Evolutionary conservation across 2,329 filamentous ascomycete genomes (phyloP).

Genomic region (Orbilia quercus): DNA sequence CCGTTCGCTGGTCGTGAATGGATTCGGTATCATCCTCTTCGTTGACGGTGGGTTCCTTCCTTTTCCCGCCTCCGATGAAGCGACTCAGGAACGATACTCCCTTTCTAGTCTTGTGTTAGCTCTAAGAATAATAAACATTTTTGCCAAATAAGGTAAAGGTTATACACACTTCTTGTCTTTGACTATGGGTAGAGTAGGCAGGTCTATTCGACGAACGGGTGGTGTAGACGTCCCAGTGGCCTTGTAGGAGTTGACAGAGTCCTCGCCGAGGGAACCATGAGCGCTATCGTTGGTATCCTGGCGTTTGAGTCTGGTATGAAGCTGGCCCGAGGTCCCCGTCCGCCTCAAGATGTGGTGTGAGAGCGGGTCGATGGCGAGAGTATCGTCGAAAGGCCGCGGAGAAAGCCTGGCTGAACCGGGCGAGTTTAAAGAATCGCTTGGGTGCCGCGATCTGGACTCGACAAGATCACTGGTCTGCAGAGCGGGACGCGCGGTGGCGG

Average conservation of each 20-base stretch:
- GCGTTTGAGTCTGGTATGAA: slow-evolving; percentile 36
- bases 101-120: slow-evolving; percentile 70
- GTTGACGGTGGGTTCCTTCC: slow-evolving; percentile 68
- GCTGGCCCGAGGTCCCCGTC: slow-evolving; percentile 36
- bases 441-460: slow-evolving; percentile 33
- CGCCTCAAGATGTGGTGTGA: slow-evolving; percentile 45
- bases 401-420: slow-evolving; percentile 31
- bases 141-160: slow-evolving; percentile 11
- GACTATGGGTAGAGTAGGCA: slow-evolving; percentile 23
- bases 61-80: slow-evolving; percentile 79
- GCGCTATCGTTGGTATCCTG: slow-evolving; percentile 52
- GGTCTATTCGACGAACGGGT: slow-evolving; percentile 33
- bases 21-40: slow-evolving; percentile 72
- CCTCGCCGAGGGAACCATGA: slow-evolving; percentile 47
- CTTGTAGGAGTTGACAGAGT: slow-evolving; percentile 40
- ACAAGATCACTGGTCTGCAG: slow-evolving; percentile 37
- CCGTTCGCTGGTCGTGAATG: slow-evolving; percentile 73
- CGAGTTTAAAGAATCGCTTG: slow-evolving; percentile 45
- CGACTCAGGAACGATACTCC: slow-evolving; percentile 90
- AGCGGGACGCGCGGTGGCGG: slow-evolving; percentile 30
- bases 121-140: neutral
- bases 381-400: slow-evolving; percentile 33
- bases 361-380: slow-evolving; percentile 47
- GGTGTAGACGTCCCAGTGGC: slow-evolving; percentile 40
- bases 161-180: slow-evolving; percentile 50